Evolutionary conservation across 208 protist genomes (phyloP), one percentile per base, ranked within the genome.

Genomic region (Trypanosoma avium): DNA sequence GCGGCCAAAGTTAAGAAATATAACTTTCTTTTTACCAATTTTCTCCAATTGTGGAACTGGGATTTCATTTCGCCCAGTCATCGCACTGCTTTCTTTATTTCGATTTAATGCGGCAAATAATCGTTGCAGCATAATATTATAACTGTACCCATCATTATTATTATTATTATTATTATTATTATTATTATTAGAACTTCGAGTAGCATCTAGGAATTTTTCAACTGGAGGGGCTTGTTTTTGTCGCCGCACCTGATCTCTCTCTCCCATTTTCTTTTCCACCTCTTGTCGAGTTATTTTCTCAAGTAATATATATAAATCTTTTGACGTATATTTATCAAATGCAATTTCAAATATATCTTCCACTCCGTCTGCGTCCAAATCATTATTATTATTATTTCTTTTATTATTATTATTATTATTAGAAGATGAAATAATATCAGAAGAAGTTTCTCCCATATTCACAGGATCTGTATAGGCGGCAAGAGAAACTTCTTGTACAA

Each of bases 1-100:
- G 45, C 90, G 84, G 29, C 64, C 76, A 69, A 97, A 97, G 81
- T 97, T 97, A 13, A 71, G 76, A 61, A 97, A 94, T 24, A 89
- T 79, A 4, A 89, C 93, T 75, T 96, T 97, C 75, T 94, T 95
- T 75, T 93, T 93, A 33, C 93, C 92, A 38, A 96, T 83, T 43
- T 73, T 79, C 73, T 91, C 87, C 7, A 97, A 60, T 45, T 93
- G 68, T 13, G 93, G 93, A 30, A 78, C 73, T 1, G 84, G 83
- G n/a, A 97, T 61, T 52, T 86, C 67, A 52, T 92, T 94, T 13
- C 85, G 84, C 74, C 90, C 81, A 21, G 77, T 79, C 53, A 82
- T 76, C 27, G 72, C 77, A 24, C 72, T 81, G 57, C 84, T 80
- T 36, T 85, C 76, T 57, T 87, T 84, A 69, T 86, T 88, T 26